A percentile compares a stretch with the other conserved stretches of the same genome.
These are phyloP conservation scores for Suillus americanus DNA, from an alignment of 768 basidiomycete genomes.

Conservation along the genomic window DNA sequence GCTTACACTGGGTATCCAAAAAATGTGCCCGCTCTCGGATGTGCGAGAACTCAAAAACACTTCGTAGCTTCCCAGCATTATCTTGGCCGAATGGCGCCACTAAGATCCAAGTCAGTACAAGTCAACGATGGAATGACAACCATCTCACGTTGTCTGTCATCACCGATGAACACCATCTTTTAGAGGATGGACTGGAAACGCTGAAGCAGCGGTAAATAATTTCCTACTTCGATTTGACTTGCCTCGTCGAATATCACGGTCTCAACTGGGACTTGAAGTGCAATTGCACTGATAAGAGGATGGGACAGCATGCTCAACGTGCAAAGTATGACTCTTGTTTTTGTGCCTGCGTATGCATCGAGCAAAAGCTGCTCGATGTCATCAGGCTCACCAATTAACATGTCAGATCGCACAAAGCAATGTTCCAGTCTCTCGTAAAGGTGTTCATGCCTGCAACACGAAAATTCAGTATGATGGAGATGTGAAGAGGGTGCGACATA, in stretches of 20 bases:
- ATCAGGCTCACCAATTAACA: constrained; percentile 17
- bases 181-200: constrained; percentile 23
- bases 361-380: constrained; percentile 25
- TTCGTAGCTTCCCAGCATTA: constrained; percentile 59
- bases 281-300: constrained; percentile 11
- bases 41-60: constrained; percentile 73
- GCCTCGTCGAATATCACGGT: constrained; percentile 48
- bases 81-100: constrained; percentile 82
- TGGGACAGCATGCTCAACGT: constrained; percentile 49
- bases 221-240: constrained; percentile 42
- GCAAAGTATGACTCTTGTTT: constrained; percentile 42
- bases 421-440: constrained; percentile 37
- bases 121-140: background rate
- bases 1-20: constrained; percentile 73
- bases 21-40: constrained; percentile 48
- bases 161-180: constrained; percentile 41
- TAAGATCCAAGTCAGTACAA: constrained; percentile 25
- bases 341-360: constrained; percentile 7
- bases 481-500: constrained; percentile 17
- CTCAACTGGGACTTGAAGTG: constrained; percentile 33
- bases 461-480: background rate
- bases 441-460: constrained; percentile 47
- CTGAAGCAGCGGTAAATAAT: constrained; percentile 37
- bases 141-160: constrained; percentile 39
- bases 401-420: constrained; percentile 39